These are phyloP conservation scores for Avena atlantica DNA, from an alignment of 176 grass and related monocot genomes.

Conservation along the genomic window DNA sequence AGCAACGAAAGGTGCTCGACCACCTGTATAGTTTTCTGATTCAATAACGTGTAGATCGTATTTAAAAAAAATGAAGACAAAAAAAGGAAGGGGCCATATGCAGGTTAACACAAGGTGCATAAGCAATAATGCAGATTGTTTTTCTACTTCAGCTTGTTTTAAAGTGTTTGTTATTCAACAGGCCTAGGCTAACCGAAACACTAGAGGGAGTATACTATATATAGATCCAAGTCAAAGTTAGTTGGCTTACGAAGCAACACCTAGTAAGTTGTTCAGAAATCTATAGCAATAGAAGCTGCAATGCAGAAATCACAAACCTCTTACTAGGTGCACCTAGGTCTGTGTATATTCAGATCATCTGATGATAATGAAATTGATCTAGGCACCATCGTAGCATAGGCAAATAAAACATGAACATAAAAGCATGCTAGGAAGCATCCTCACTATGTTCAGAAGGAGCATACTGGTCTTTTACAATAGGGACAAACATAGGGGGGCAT, in stretches of 20 bases:
- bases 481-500: neutral
- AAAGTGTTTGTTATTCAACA: neutral
- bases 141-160: neutral
- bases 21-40: neutral
- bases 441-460: neutral
- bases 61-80: neutral
- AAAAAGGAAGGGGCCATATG: neutral
- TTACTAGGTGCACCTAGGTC: neutral
- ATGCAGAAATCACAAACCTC: neutral
- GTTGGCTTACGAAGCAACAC: neutral
- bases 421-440: neutral
- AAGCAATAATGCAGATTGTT: neutral
- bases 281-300: neutral
- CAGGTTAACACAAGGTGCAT: neutral
- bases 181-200: neutral
- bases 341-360: too few species aligned
- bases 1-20: too few species aligned
- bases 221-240: neutral
- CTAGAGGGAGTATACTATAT: too few species aligned
- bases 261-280: neutral
- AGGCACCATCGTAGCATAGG: neutral
- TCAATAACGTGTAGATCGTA: neutral
- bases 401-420: neutral
- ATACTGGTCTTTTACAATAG: neutral
- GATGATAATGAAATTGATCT: neutral